phyloP scores from a whole-genome alignment of 176 grass and related monocot genomes.

The Oryza glaberrima region DNA sequence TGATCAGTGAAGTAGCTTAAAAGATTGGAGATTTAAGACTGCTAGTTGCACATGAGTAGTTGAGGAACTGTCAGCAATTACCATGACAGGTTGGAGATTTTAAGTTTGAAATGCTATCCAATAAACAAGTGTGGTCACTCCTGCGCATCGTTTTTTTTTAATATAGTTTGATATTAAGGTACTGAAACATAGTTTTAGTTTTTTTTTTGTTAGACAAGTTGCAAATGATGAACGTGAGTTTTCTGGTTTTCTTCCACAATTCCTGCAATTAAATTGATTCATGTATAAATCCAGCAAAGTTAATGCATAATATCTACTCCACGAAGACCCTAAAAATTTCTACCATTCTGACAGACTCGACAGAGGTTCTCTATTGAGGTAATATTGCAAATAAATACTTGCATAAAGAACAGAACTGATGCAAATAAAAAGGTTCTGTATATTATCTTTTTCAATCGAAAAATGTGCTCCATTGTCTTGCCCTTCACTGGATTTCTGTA shows the following conservation, averaged over 20 bases:
- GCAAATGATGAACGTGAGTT: too few relatives aligned
- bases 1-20: conserved; percentile 26
- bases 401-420: neutral
- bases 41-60: neutral
- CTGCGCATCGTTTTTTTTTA: too few relatives aligned
- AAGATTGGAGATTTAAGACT: conserved; percentile 5
- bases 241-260: too few relatives aligned
- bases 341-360: neutral
- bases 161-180: too few relatives aligned
- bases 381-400: neutral
- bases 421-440: neutral
- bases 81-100: neutral
- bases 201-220: too few relatives aligned
- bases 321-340: neutral
- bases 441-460: neutral
- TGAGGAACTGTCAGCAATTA: conserved; percentile 13
- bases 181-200: too few relatives aligned
- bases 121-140: neutral
- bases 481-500: neutral
- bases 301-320: neutral
- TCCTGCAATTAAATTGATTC: too few relatives aligned
- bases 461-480: neutral
- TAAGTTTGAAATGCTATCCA: neutral
- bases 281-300: too few relatives aligned
- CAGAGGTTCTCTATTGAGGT: neutral